Evolutionary conservation across 352 stramenopile genomes (phyloP), one percentile per base, ranked within the genome.

Genomic region (Globisporangium perplexum): DNA sequence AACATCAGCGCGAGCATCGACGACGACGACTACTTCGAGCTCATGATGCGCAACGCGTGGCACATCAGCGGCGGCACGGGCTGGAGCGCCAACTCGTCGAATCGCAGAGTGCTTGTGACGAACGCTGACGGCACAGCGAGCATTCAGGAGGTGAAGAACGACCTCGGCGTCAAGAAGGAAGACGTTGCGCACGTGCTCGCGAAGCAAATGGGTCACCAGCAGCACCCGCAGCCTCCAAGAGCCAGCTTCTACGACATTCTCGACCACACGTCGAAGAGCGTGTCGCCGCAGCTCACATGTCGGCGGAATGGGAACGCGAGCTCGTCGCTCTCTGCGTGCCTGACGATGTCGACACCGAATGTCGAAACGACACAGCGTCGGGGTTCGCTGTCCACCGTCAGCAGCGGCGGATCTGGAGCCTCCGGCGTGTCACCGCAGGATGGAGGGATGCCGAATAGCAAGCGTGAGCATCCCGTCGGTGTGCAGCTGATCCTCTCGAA

Each of bases 21-120:
- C 47, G 78, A 94, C 66, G 90, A 97, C 60, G 86, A 97, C 36
- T 96, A 97, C 57, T 97, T 97, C 57, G 87, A 96, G 68, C 66
- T 93, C 44, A 94, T 97, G 82, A 88, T 97, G 63, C 83, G 85
- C 53, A 96, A 96, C 55, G 77, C 77, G 4, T 88, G 77, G 77
- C 74, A 88, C 49, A 68, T 93, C 33, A 74, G 65, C 3, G 69
- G 76, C 23, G 85, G 77, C 17, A 22, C 66, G 12, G 74, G 76
- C 24, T 73, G 63, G 66, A 63, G 61, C 35, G 77, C 61, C 42
- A 93, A 93, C 65, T 75, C 74, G 2, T 58, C 54, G 1, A 92
- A 88, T 38, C 68, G 68, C 5, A 61, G 83, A 1, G 60, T 92
- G n/a, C 66, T 92, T 4, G 78, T 93, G 31, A 88, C 72, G 14